Evolutionary conservation across 176 grass and related monocot species (phyloP).

Genomic region (Sorghum bicolor): DNA sequence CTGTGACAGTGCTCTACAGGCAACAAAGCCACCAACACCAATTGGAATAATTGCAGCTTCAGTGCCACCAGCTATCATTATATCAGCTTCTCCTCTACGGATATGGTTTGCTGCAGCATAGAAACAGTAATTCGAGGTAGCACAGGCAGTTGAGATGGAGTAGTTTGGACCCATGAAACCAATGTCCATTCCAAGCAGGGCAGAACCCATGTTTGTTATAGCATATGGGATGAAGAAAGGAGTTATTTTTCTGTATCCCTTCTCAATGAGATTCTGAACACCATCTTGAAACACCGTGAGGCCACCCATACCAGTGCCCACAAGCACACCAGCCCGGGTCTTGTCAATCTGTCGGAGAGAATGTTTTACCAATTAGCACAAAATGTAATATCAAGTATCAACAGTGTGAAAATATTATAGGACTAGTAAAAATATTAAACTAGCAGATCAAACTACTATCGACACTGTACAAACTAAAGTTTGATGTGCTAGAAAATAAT

Average conservation of each 20-base stretch:
- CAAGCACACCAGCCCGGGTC: conserved; percentile 81
- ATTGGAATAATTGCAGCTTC: conserved; percentile 98
- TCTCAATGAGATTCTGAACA: conserved; percentile 94
- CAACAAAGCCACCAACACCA: conserved; percentile 95
- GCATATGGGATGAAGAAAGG: conserved; percentile 98
- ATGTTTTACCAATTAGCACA: conserved; percentile 23
- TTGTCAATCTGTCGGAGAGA: conserved; percentile 71
- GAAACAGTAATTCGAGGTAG: conserved; percentile 98
- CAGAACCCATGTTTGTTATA: conserved; percentile 98
- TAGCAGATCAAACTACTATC: background rate
- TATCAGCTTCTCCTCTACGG: conserved; percentile 81
- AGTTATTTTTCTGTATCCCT: conserved; percentile 86
- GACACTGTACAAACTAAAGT: background rate
- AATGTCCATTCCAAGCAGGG: conserved; percentile 90
- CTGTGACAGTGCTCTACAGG: conserved; percentile 96
- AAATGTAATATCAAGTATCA: background rate
- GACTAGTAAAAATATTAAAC: background rate
- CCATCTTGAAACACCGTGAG: conserved; percentile 92
- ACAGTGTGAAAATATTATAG: background rate
- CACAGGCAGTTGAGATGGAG: conserved; percentile 97
- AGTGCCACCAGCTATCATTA: conserved; percentile 96
- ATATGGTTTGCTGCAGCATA: conserved; percentile 97
- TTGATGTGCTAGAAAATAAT: background rate
- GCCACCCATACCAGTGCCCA: conserved; percentile 97
- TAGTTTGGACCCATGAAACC: conserved; percentile 99